Base-by-base conservation (phyloP, 2,329 filamentous ascomycete genomes). In the Paecilomyces niveus region DNA sequence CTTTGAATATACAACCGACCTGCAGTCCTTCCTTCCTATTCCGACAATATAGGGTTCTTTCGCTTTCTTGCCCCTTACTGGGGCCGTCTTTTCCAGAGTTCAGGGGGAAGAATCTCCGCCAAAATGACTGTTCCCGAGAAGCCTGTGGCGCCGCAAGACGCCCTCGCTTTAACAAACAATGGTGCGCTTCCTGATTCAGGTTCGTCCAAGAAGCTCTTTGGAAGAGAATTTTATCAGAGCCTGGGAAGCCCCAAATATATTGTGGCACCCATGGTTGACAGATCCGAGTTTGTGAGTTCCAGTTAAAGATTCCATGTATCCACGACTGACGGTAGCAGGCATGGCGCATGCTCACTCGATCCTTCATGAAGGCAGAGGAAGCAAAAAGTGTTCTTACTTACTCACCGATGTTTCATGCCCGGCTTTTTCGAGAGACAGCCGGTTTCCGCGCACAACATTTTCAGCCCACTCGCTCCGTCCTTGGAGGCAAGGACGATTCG, bases 181-280 rank as follows among this genome's bases (percentile, higher is more conserved):
- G 62, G 60, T 29, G 53, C 52, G 45, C 59, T 49, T 57, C 39
- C 64, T 33, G 35, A 54, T 32, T 50, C 55, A 49, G 58, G 64
- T 33, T 57, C 62, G n/a, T 59, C 58, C 57, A 65, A 68, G 61
- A 96, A 93, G 73, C 78, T 96, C 22, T 85, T 89, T 66, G 94
- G 94, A 0, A 82, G 94, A 59, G 89, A 89, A 11, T 97, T 99
- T 72, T 99, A 97, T 70, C 87, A 97, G 78, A 96, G 90, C 70
- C 89, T 99, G 61, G 94, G 94, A 22, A 92, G 89, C 60, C 94
- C 94, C 1, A 96, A 90, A 76, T 87, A 89, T 64, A 85, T 99
- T 31, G 83, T 99, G 57, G 94, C 94, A 33, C 94, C 94, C 35
- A 99, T 99, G 94, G 94, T 99, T 22, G 93, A 99, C 70, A 90